Evolutionary conservation across 176 grass and related monocot genomes (phyloP), one percentile per base, ranked within the genome.

Genomic region (Areca catechu): DNA sequence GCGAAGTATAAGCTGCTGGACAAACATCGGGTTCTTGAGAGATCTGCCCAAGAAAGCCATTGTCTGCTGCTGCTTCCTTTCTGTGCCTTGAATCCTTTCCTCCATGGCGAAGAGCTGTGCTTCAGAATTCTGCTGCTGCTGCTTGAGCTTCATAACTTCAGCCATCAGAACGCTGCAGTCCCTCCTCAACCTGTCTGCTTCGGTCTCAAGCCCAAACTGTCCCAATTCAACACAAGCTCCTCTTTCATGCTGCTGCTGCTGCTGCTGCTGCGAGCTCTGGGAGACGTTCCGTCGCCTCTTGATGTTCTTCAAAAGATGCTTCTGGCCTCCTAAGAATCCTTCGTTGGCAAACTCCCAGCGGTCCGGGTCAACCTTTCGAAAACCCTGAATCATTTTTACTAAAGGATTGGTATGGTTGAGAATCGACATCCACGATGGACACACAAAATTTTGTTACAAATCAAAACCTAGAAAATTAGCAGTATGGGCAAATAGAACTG

Each of bases 261-360:
- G 50, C 0, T 48, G 28, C 34, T 27, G 27, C 47, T 71, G 76
- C 16, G 21, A 4, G 16, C 27, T 54, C 70, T 37, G 61, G 59
- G 74, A 70, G 56, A 62, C 56, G 56, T 62, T 49, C 10, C 76
- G 71, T 50, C 56, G 34, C 47, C 82, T 67, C 56, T 57, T 84
- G 71, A 79, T 84, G 14, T 49, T 75, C 25, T 57, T 79, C 56
- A 84, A 17, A 56, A 84, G 30, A 70, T 75, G 71, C 25, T 75
- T 84, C 61, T 84, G 76, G 4, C 66, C 76, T 56, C 61, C 56
- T 53, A 84, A 24, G 62, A 84, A 84, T 7, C 61, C 58, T 58
- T 75, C 66, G 19, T 84, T 71, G 15, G 67, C 82, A 58, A 79
- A 84, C 30, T 84, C 76, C 82, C 82, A 79, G 34, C 56, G 56